Evolutionary conservation across 2,329 filamentous ascomycete species (phyloP).

Genomic region (Verticillium dahliae): DNA sequence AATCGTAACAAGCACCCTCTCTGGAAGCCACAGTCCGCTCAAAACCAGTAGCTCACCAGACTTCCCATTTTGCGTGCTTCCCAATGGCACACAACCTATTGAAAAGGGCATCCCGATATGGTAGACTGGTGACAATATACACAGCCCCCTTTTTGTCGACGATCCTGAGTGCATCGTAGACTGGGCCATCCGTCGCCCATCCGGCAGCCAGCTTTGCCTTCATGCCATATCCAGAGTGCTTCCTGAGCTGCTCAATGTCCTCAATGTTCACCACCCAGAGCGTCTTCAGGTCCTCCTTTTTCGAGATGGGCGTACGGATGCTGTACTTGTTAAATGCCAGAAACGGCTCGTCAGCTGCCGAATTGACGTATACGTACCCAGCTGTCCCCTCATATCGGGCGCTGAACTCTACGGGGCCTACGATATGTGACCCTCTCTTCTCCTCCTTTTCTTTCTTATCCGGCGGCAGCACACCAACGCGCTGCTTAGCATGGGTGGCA

Average conservation of each 20-base stretch:
- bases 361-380: slow-evolving; percentile 1
- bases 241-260: neutral
- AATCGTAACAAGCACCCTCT: too few species aligned
- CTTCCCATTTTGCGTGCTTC: neutral
- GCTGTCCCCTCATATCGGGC: neutral
- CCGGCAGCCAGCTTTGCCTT: slow-evolving; percentile 3
- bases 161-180: slow-evolving; percentile 1
- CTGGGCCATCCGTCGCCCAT: slow-evolving; percentile 1
- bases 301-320: neutral
- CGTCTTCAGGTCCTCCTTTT: neutral
- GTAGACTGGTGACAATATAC: neutral
- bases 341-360: neutral
- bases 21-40: too few species aligned
- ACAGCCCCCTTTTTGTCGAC: neutral
- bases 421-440: neutral
- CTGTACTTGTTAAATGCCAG: neutral
- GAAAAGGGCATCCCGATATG: neutral
- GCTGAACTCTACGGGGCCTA: slow-evolving; percentile 3
- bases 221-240: slow-evolving; percentile 4
- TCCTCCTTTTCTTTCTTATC: neutral
- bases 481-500: neutral
- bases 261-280: neutral
- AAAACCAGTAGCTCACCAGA: neutral
- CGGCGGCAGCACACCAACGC: neutral
- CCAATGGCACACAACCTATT: neutral